phyloP scores from a whole-genome alignment of 1,284 basidiomycete genomes.

The Heterobasidion parviporum region DNA sequence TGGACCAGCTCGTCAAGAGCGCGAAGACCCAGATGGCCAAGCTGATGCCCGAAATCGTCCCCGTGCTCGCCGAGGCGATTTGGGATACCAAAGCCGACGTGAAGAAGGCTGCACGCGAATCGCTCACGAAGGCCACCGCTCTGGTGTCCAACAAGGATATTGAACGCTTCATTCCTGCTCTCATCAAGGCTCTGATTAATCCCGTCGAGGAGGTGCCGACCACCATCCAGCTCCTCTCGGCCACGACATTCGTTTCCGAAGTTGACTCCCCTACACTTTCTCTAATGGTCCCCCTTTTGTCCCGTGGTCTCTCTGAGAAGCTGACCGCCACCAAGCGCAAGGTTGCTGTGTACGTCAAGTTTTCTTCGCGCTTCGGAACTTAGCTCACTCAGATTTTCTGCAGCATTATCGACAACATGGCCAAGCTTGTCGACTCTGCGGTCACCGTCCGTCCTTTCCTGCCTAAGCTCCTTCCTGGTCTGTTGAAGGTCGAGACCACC shows the following conservation, averaged over 20 bases:
- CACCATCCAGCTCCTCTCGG: conserved; percentile 93
- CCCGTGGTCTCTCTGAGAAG: conserved; percentile 94
- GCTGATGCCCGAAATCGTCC: conserved; percentile 95
- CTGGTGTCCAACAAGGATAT: conserved; percentile 99
- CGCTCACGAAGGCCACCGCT: conserved; percentile 89
- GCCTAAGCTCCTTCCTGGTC: conserved; percentile 88
- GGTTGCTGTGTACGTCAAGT: conserved; percentile 73
- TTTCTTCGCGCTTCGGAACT: conserved; percentile 11
- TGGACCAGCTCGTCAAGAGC: conserved; percentile 87
- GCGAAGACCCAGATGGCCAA: conserved; percentile 83
- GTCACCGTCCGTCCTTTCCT: conserved; percentile 95
- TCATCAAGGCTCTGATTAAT: conserved; percentile 97
- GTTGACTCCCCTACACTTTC: conserved; percentile 99
- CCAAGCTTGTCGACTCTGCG: conserved; percentile 95
- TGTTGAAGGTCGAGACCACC: conserved; percentile 88
- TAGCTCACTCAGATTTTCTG: conserved; percentile 13
- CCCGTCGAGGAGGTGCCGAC: conserved; percentile 99
- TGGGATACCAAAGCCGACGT: conserved; percentile 99
- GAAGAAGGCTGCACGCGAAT: conserved; percentile 96
- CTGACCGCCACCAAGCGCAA: conserved; percentile 94
- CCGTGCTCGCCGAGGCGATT: conserved; percentile 91
- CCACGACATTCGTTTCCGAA: conserved; percentile 99
- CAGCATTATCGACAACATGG: conserved; percentile 96
- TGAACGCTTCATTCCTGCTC: conserved; percentile 95
- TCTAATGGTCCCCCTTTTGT: conserved; percentile 96